Base-by-base conservation (phyloP, 2,329 filamentous ascomycete species). In the Anisogramma anomala region DNA sequence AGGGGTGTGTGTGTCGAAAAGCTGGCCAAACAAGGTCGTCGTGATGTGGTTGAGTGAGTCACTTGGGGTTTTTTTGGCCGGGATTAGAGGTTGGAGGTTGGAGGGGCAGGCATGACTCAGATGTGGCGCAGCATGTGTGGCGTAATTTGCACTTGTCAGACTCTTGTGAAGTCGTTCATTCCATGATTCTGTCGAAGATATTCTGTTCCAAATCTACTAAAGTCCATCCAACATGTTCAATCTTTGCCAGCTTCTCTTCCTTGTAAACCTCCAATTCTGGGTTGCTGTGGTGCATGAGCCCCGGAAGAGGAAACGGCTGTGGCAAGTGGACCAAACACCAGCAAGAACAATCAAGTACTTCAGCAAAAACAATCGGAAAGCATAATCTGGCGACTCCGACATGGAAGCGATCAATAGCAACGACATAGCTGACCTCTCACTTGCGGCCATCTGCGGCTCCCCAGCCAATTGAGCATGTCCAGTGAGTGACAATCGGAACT, bases 61-160 rank as follows among this genome's bases (percentile, higher is more conserved):
- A 47, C 45, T 47, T 40, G 33, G 36, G 41, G 32, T 40, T 42
- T 45, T 45, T 45, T 45, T 39, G 43, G 27, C 26, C 26, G 23
- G 32, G 20, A 25, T 20, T 37, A 25, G 23, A 28, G 27, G 6
- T 22, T 17, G 31, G 25, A 18, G 26, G 31, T 35, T 47, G 45
- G 45, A 47, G 45, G 45, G 45, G 45, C 45, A 43, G 38, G 38
- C 38, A 43, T 39, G 23, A 25, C 32, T 41, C 25, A 18, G 14
- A 32, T 32, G 39, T 42, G 39, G 39, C 39, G 33, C 31, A 30
- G 14, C 11, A 14, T 30, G n/a, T 15, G 3, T 15, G 11, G 27
- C 13, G n/a, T 6, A 14, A 14, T 14, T 27, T 27, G 25, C 10
- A 9, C 4, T 25, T 6, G 6, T 6, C 23, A 6, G 23, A 6